Evolutionary conservation across 1,139 yeast genomes (phyloP), one percentile per base, ranked within the genome.

Genomic region (Candida tropicalis): DNA sequence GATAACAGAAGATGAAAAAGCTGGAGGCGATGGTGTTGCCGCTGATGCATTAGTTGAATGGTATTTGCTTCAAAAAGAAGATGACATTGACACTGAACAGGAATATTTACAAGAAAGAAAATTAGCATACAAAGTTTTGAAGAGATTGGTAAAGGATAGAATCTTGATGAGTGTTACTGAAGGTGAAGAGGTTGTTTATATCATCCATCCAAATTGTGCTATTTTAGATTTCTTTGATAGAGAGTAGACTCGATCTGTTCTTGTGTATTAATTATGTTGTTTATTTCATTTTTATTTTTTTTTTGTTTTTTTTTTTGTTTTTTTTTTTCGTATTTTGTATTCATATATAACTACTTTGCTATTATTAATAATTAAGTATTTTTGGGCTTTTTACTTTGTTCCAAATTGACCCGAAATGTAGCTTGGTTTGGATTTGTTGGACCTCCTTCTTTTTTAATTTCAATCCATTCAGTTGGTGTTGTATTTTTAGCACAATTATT

Each of bases 151-250:
- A 20, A 87, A 86, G 60, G 98, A 93, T 59, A 81, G 87, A 57
- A 82, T 93, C 35, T 74, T 93, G 57, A 82, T 93, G 89, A 84
- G 82, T 55, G 83, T 95, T 39, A 79, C 81, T 25, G 90, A 89
- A 39, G 80, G 75, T 39, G 70, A 70, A 12, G 74, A 70, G 24
- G 58, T 59, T 16, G 68, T 84, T 28, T 89, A 85, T 58, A 89
- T 89, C 31, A 72, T 90, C 47, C 98, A 93, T 70, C 98, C 98
- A 42, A 91, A 93, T 62, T 87, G 91, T 68, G 85, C 89, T 15
- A 80, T 86, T 47, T 73, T 84, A 52, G 93, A 84, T 49, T 73
- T 72, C 57, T 73, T 73, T 54, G 78, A 73, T 50, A 42, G 44
- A 34, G 44, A 40, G 5, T 22, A 33, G 16, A 17, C n/a, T n/a